Conservation (phyloP, 116 monocot species). For the Phalaenopsis hybrid region DNA sequence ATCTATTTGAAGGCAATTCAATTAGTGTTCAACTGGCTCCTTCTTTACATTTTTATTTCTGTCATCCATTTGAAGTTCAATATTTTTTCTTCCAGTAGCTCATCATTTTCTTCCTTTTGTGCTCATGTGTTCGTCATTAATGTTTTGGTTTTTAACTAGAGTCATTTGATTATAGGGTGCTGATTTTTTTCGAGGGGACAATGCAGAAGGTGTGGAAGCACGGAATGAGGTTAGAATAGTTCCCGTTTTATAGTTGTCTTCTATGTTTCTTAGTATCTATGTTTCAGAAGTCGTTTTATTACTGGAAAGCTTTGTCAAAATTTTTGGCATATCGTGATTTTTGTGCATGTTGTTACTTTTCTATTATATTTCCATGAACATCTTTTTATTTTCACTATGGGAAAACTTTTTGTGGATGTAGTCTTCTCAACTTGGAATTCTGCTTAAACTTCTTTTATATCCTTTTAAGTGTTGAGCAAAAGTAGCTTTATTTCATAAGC, state of each 20-base stretch:
- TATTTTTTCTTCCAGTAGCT: background rate
- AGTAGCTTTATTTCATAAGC: background rate
- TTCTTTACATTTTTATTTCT: background rate
- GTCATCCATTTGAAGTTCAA: background rate
- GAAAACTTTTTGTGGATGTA: background rate
- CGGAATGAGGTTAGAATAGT: constrained; percentile 76
- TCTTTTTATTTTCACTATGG: background rate
- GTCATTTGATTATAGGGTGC: constrained; percentile 48
- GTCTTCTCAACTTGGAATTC: background rate
- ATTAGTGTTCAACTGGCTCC: background rate
- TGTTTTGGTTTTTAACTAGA: constrained; percentile 8
- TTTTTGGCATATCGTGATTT: background rate
- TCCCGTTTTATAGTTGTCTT: background rate
- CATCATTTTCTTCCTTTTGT: background rate
- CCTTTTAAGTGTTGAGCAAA: background rate
- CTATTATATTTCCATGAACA: background rate
- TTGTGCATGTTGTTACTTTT: background rate
- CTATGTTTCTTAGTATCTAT: background rate
- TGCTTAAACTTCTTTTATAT: background rate
- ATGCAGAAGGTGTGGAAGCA: constrained; percentile 83
- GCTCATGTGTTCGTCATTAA: background rate
- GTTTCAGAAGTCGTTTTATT: background rate
- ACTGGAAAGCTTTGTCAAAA: background rate
- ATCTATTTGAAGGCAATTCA: too few species aligned
- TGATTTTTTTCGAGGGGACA: constrained; percentile 89